Percentiles rank a stretch among this genome's conserved stretches.
These are phyloP conservation scores for Chalara sp. DNA, from an alignment of 2,329 filamentous ascomycete genomes.

Conservation along the genomic window DNA sequence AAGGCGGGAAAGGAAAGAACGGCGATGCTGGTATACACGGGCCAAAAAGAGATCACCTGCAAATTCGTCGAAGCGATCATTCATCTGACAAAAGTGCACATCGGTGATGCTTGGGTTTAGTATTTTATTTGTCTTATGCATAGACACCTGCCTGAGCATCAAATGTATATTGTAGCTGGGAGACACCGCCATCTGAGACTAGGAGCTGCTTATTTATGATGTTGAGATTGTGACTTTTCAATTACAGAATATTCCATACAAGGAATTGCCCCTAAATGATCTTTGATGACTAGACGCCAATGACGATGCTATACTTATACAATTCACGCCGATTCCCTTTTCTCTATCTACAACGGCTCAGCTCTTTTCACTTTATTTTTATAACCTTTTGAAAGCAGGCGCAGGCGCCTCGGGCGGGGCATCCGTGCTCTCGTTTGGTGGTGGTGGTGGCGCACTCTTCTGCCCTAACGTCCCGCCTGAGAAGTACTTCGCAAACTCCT, in stretches of 20 bases:
- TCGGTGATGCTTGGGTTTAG: too few relatives aligned
- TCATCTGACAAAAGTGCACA: too few relatives aligned
- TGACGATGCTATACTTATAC: neutral
- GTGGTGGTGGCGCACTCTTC: slow-evolving; percentile 53
- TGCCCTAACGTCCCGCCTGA: slow-evolving; percentile 40
- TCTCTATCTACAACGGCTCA: neutral
- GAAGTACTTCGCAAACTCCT: slow-evolving; percentile 95
- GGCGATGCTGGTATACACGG: too few relatives aligned
- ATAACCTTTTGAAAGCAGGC: slow-evolving; percentile 1
- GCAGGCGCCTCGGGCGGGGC: slow-evolving; percentile 15
- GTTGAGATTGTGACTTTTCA: neutral
- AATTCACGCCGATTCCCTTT: neutral
- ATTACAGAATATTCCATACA: neutral
- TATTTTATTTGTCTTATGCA: too few relatives aligned
- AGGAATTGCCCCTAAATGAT: neutral
- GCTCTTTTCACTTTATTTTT: neutral
- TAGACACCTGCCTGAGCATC: too few relatives aligned
- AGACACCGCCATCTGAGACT: too few relatives aligned
- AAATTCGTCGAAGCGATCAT: too few relatives aligned
- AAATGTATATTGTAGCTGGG: too few relatives aligned
- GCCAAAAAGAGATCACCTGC: too few relatives aligned
- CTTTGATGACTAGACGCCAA: neutral
- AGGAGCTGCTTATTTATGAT: too few relatives aligned
- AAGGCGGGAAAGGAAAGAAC: neutral
- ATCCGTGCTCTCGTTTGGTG: slow-evolving; percentile 34